Evolutionary conservation across 352 stramenopile species (phyloP).

Genomic region (Phytophthora colocasiae): DNA sequence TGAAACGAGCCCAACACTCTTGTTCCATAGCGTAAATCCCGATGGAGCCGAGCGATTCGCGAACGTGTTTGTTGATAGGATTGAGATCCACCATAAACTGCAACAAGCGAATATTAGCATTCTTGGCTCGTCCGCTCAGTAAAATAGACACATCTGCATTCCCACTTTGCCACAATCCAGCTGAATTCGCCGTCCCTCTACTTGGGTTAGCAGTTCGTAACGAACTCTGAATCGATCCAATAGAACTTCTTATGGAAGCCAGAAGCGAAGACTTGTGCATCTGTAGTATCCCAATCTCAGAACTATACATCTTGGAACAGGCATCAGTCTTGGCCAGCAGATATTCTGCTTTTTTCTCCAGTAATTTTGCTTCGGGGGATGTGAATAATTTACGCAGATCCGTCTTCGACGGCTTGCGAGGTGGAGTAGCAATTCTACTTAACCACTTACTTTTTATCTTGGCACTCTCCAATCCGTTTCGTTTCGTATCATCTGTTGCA

Average conservation of each 20-base stretch:
- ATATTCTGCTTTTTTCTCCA: conserved; percentile 64
- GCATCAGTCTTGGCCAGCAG: conserved; percentile 47
- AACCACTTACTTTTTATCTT: too few relatives aligned
- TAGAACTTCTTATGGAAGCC: conserved; percentile 23
- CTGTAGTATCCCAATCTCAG: conserved; percentile 9
- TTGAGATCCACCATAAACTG: conserved; percentile 67
- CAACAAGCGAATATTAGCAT: conserved; percentile 20
- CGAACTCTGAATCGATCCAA: conserved; percentile 1
- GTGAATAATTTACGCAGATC: conserved; percentile 41
- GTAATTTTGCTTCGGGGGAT: conserved; percentile 48
- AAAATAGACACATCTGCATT: conserved; percentile 11
- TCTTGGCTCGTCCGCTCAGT: not conserved
- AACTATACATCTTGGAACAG: conserved; percentile 41
- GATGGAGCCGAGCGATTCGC: conserved; percentile 38
- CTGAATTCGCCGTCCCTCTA: conserved; percentile 48
- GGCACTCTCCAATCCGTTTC: too few relatives aligned
- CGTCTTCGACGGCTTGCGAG: conserved; percentile 8
- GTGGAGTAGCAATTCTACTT: not conserved
- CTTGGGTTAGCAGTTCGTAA: conserved; percentile 23
- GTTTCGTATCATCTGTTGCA: too few relatives aligned
- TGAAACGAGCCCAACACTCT: conserved; percentile 71
- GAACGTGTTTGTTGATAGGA: conserved; percentile 47
- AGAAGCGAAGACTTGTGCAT: conserved; percentile 31
- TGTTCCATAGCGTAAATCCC: conserved; percentile 57
- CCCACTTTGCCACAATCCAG: conserved; percentile 11